Base-by-base conservation (phyloP, 495 filamentous ascomycete species). In the Xylaria grammica region DNA sequence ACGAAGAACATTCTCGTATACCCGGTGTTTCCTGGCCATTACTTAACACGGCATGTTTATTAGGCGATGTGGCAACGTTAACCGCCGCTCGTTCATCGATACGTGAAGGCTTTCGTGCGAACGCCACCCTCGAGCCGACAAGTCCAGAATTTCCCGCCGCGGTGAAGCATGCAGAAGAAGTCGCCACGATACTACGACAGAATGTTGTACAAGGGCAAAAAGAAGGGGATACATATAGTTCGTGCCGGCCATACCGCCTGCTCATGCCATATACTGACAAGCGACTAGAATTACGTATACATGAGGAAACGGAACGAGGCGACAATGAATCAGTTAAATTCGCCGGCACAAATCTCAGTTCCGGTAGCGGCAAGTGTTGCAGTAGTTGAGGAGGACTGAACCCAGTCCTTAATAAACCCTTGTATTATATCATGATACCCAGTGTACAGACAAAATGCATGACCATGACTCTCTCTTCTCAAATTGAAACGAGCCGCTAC, bases 241-340 rank as follows among this genome's bases (percentile, higher is more conserved):
- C 60, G 89, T 79, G 52, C 38, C 45, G 20, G 27, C 36, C 29
- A 27, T 29, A 10, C 19, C 20, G 2, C 38, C 34, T 36, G n/a
- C 40, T 34, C 5, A 22, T 65, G 29, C 15, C 32, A 46, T 55
- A 15, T 59, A 49, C 65, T 67, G 8, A 68, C 44, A 38, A 5
- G 3, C 10, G 4, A 3, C 17, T 67, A 96, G 93, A 91, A 74
- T 80, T 99, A 55, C 81, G 86, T 17, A 97, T 99, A 70, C 95
- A 97, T 74, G 86, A 96, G 52, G 81, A 94, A 60, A 99, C 91
- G 48, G 95, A 98, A 76, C 83, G 91, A 36, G 93, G 94, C 30
- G 91, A 97, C 79, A 99, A 99, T 70, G 91, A 96, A 59, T 90
- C 88, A 7, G 85, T 96, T 68, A 93, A 92, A 75, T 71, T 86